phyloP scores from a whole-genome alignment of 225 moss, liverwort and hornwort species.

The Straminergon stramineum region DNA sequence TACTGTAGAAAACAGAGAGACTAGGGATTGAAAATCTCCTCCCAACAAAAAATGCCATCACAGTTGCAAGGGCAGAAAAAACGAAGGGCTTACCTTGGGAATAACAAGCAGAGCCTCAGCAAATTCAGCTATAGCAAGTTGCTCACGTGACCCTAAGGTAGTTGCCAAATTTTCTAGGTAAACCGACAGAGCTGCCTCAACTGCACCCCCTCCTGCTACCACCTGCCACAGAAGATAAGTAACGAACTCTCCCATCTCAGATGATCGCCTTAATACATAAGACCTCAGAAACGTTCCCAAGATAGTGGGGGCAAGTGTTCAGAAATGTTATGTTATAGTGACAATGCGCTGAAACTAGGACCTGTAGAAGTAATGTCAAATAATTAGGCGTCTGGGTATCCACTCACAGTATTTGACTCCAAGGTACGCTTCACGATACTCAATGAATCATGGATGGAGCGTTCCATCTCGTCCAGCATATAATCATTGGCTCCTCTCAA shows the following conservation, averaged over 20 bases:
- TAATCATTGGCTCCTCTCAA: slow-evolving; percentile 86
- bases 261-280: background rate
- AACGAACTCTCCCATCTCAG: background rate
- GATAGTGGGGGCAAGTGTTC: background rate
- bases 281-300: background rate
- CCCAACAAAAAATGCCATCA: background rate
- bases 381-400: background rate
- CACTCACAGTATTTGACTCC: slow-evolving; percentile 70
- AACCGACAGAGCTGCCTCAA: slow-evolving; percentile 79
- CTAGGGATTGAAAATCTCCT: background rate
- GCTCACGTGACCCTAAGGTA: slow-evolving; percentile 85
- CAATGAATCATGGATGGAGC: slow-evolving; percentile 78
- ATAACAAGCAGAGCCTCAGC: slow-evolving; percentile 85
- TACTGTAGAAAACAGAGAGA: background rate
- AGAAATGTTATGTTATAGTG: background rate
- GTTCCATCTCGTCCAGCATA: slow-evolving; percentile 91
- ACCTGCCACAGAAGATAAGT: slow-evolving; percentile 33
- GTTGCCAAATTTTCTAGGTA: slow-evolving; percentile 82
- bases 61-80: background rate
- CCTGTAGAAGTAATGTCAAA: background rate
- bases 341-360: background rate
- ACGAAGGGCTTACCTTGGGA: slow-evolving; percentile 41
- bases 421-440: slow-evolving; percentile 85
- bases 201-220: slow-evolving; percentile 93
- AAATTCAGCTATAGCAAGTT: slow-evolving; percentile 92